A percentile compares a stretch with the other conserved stretches of the same genome.
Evolutionary conservation across 306 rosid genomes (phyloP).

Genomic region (Lathyrus aphaca): DNA sequence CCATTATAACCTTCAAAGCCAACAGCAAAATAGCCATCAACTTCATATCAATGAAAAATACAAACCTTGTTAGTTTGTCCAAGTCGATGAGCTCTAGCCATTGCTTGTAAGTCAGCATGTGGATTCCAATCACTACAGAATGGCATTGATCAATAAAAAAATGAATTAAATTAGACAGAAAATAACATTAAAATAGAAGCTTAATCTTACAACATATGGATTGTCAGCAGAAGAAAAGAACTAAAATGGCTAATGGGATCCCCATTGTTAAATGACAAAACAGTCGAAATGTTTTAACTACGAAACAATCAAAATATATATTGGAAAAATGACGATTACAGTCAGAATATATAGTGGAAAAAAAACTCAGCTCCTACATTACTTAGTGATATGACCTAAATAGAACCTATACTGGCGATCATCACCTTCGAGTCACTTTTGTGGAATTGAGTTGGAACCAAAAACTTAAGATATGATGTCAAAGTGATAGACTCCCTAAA

Average conservation of each 20-base stretch:
- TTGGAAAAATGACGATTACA: too few relatives aligned
- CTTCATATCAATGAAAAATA: slow-evolving; percentile 32
- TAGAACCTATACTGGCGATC: neutral
- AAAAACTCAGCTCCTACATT: neutral
- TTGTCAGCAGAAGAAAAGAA: slow-evolving; percentile 22
- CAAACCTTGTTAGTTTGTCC: slow-evolving; percentile 97
- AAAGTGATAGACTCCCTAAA: neutral
- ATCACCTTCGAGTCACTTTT: neutral
- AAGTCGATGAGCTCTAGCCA: slow-evolving; percentile 99
- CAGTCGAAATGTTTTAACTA: too few relatives aligned
- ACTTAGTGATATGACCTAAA: neutral
- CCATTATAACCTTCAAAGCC: slow-evolving; percentile 23
- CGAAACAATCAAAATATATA: too few relatives aligned
- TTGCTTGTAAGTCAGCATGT: slow-evolving; percentile 99
- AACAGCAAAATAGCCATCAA: slow-evolving; percentile 33
- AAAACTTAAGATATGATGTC: neutral
- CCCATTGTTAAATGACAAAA: too few relatives aligned
- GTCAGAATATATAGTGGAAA: neutral
- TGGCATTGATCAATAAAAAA: slow-evolving; percentile 24
- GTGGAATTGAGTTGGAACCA: neutral
- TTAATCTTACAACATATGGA: neutral
- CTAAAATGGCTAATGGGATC: neutral
- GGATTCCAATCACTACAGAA: slow-evolving; percentile 98
- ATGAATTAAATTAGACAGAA: slow-evolving; percentile 11
- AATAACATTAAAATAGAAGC: slow-evolving; percentile 3